A percentile compares a stretch with the other conserved stretches of the same genome.
These are phyloP conservation scores for Aspergillus sp. DNA, from an alignment of 2,329 filamentous ascomycete genomes.

Conservation along the genomic window DNA sequence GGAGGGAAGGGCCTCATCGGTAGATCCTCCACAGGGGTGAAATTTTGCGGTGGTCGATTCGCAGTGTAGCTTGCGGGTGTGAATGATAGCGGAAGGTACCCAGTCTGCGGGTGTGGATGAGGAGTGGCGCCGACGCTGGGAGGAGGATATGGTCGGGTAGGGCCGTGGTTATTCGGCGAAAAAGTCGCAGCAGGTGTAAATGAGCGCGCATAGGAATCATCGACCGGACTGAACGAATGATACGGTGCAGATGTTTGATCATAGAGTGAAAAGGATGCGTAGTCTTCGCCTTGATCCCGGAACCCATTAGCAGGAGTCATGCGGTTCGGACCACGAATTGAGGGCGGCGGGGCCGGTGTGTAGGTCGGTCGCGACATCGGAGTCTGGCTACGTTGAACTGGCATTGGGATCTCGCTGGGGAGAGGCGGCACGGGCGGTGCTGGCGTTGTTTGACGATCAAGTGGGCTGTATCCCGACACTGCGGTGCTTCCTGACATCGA, in stretches of 20 bases:
- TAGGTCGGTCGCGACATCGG: constrained; percentile 14
- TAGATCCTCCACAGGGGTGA: constrained; percentile 17
- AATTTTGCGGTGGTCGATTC: constrained; percentile 14
- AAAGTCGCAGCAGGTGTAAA: constrained; percentile 14
- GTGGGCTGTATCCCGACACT: constrained; percentile 34
- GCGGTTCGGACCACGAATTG: constrained; percentile 20
- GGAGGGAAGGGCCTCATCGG: constrained; percentile 18
- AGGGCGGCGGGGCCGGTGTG: constrained; percentile 17
- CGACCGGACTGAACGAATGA: constrained; percentile 19
- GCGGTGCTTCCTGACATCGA: constrained; percentile 41
- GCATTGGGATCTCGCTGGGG: constrained; percentile 24
- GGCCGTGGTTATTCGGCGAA: constrained; percentile 8
- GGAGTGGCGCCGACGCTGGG: constrained; percentile 7
- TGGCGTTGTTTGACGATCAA: constrained; percentile 30
- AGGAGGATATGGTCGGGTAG: constrained; percentile 11
- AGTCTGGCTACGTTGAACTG: constrained; percentile 13
- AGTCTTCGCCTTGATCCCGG: constrained; percentile 4
- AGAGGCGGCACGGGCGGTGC: constrained; percentile 34
- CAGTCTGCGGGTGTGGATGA: constrained; percentile 8
- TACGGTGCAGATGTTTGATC: constrained; percentile 14
- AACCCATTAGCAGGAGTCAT: constrained; percentile 9
- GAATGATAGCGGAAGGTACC: constrained; percentile 17
- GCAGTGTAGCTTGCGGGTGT: constrained; percentile 11
- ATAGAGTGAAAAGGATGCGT: constrained; percentile 5
- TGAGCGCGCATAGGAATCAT: constrained; percentile 21